These are phyloP conservation scores for Microbotryum saponariae DNA, from an alignment of 1,284 basidiomycete genomes.

Conservation along the genomic window DNA sequence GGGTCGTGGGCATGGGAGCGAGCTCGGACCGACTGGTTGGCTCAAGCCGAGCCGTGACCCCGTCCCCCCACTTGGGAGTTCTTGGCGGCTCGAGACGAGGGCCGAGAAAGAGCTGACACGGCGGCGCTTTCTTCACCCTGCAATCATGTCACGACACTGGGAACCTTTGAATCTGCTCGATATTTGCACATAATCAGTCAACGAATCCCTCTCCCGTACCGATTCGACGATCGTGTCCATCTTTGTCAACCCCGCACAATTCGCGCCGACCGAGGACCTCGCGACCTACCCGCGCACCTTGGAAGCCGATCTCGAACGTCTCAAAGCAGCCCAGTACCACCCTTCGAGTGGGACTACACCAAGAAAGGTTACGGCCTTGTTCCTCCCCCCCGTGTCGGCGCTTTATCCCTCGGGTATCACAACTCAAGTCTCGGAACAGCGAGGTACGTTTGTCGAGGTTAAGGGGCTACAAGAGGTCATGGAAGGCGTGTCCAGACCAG, in stretches of 20 bases:
- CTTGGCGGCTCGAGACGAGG: neutral
- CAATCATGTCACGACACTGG: neutral
- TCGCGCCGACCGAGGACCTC: conserved; percentile 91
- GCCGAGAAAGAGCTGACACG: neutral
- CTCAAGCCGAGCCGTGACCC: neutral
- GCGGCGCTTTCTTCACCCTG: neutral
- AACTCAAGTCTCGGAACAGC: conserved; percentile 66
- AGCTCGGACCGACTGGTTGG: neutral
- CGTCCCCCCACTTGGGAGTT: neutral
- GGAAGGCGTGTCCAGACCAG: conserved; percentile 75
- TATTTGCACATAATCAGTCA: conserved; percentile 40
- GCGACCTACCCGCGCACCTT: conserved; percentile 79
- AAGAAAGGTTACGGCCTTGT: conserved; percentile 53
- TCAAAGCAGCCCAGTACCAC: conserved; percentile 9
- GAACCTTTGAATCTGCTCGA: too few species aligned
- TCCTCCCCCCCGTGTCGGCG: conserved; percentile 63
- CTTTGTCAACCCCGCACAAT: conserved; percentile 97
- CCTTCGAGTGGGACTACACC: conserved; percentile 3
- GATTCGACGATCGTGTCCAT: conserved; percentile 87
- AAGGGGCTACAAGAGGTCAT: conserved; percentile 73
- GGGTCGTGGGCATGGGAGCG: neutral
- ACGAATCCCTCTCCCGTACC: conserved; percentile 63
- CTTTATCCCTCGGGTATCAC: conserved; percentile 86
- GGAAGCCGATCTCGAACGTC: conserved; percentile 43
- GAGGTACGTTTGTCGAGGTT: conserved; percentile 84